Conservation (phyloP, 2,329 filamentous ascomycete species). For the Lecanoromycetidae sp. region DNA sequence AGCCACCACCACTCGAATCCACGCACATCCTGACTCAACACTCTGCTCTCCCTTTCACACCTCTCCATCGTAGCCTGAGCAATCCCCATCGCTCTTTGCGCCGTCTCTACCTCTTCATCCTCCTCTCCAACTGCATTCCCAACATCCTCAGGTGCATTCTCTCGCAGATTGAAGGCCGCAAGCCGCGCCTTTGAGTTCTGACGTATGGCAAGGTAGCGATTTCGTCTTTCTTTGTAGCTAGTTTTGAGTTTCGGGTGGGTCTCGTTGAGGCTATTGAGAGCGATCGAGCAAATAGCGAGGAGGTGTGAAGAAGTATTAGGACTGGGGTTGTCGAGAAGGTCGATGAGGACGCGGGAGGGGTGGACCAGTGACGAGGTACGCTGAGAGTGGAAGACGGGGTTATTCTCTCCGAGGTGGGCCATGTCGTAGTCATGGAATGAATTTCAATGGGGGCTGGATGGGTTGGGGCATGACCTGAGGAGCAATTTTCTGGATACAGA, state of each 20-base stretch:
- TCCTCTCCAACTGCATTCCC: too few species aligned
- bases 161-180: neutral
- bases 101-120: neutral
- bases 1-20: too few species aligned
- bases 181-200: too few species aligned
- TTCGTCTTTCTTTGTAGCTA: too few species aligned
- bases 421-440: too few species aligned
- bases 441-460: too few species aligned
- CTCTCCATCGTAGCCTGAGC: neutral
- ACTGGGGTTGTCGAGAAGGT: neutral
- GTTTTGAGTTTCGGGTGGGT: too few species aligned
- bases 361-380: neutral
- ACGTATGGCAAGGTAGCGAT: too few species aligned
- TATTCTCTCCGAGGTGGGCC: neutral
- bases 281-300: neutral
- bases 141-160: neutral
- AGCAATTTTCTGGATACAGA: too few species aligned
- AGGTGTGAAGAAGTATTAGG: neutral
- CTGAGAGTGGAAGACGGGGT: neutral
- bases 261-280: neutral
- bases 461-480: too few species aligned
- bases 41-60: too few species aligned
- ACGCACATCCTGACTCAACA: too few species aligned
- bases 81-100: neutral
- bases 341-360: neutral